Evolutionary conservation across 257 asterid species (phyloP).

Genomic region (Penstemon newberryi): DNA sequence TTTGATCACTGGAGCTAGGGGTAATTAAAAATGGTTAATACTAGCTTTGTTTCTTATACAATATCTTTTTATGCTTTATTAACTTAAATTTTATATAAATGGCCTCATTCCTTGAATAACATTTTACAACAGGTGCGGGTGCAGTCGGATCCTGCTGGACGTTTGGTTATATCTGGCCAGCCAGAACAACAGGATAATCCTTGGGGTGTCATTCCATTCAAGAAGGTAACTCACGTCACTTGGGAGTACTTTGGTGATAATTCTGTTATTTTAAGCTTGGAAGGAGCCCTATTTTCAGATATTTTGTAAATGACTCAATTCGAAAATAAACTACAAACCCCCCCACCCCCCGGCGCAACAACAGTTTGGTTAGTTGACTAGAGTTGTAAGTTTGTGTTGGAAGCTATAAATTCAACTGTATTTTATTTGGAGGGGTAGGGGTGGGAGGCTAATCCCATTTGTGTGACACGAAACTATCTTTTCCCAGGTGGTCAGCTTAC

Average conservation of each 20-base stretch:
- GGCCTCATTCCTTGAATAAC: background rate
- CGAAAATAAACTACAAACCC: background rate
- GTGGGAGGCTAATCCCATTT: constrained; percentile 1
- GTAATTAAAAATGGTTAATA: too few relatives aligned
- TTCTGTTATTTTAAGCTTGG: background rate
- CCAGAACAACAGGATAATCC: constrained; percentile 94
- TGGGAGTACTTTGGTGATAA: background rate
- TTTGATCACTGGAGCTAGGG: background rate
- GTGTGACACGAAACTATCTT: constrained; percentile 19
- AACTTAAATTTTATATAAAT: constrained; percentile 2
- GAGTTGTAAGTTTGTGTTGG: background rate
- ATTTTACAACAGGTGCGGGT: constrained; percentile 66
- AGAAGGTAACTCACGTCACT: constrained; percentile 55
- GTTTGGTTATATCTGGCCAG: constrained; percentile 91
- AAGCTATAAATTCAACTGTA: background rate
- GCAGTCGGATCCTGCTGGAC: constrained; percentile 96
- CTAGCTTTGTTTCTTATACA: background rate
- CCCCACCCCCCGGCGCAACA: too few relatives aligned
- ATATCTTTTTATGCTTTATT: constrained; percentile 17
- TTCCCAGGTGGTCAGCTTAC: constrained; percentile 79
- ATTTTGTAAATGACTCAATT: background rate
- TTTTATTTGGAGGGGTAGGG: constrained; percentile 6
- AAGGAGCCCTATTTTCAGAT: background rate
- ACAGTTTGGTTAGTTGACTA: background rate
- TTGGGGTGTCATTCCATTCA: constrained; percentile 92